These are phyloP conservation scores for Cyphellophora europaea DNA, from an alignment of 2,329 filamentous ascomycete species.

Conservation along the genomic window DNA sequence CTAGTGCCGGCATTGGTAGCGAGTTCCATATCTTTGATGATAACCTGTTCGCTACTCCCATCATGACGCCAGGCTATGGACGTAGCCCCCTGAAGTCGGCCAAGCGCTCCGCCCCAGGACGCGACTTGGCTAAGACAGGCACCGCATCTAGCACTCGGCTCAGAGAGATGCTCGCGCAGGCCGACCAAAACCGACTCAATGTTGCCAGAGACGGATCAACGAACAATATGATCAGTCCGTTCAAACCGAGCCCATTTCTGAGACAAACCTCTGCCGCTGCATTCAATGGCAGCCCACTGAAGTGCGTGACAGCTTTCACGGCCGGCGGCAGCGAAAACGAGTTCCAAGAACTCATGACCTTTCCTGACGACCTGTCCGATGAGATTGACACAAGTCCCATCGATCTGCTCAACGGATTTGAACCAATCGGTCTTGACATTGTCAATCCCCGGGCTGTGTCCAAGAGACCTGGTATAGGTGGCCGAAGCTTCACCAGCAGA, in stretches of 20 bases:
- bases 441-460: constrained; percentile 14
- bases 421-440: too few species aligned
- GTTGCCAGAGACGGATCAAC: too few species aligned
- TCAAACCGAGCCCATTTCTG: too few species aligned
- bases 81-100: constrained; percentile 49
- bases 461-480: too few species aligned
- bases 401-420: constrained; percentile 37
- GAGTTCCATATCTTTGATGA: constrained; percentile 49
- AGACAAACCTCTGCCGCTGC: constrained; percentile 2
- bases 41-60: constrained; percentile 26
- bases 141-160: constrained; percentile 28
- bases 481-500: too few species aligned
- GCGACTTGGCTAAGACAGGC: constrained; percentile 37
- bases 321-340: neutral
- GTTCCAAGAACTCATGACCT: too few species aligned
- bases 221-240: constrained; percentile 9
- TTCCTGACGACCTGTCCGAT: constrained; percentile 30
- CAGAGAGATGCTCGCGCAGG: too few species aligned
- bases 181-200: too few species aligned
- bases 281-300: neutral
- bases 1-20: constrained; percentile 30
- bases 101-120: constrained; percentile 42
- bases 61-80: constrained; percentile 20
- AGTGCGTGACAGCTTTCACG: neutral
- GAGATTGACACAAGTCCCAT: too few species aligned